These are phyloP conservation scores for Sanguinoderma infundibulare DNA, from an alignment of 1,284 basidiomycete genomes.

Conservation along the genomic window DNA sequence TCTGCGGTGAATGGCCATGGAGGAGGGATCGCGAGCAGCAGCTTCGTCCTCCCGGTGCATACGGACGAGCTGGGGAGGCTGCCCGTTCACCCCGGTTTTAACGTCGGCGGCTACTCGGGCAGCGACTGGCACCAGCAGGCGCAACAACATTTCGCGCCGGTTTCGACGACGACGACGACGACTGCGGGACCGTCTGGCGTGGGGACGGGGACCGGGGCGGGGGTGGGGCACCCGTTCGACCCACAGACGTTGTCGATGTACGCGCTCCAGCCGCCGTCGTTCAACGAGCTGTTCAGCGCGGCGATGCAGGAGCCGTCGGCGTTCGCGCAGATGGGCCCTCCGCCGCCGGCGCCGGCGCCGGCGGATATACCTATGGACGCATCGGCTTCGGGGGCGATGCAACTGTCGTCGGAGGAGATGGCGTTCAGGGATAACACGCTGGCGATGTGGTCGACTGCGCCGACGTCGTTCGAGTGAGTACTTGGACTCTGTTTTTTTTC, in stretches of 20 bases:
- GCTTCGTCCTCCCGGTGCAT: constrained; percentile 52
- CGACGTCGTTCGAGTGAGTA: constrained; percentile 38
- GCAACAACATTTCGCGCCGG: constrained; percentile 1
- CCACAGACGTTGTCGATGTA: constrained; percentile 21
- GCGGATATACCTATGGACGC: not conserved
- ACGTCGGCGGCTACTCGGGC: constrained; percentile 16
- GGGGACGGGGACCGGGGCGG: too few species aligned
- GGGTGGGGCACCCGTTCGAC: constrained; percentile 14
- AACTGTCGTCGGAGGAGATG: constrained; percentile 28
- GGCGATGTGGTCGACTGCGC: constrained; percentile 40
- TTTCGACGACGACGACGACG: not conserved
- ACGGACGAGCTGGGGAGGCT: constrained; percentile 61
- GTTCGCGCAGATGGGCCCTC: constrained; percentile 9
- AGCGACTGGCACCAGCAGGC: not conserved
- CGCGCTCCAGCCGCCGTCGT: constrained; percentile 9
- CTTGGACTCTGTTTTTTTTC: not conserved
- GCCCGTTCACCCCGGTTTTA: constrained; percentile 47
- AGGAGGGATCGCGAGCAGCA: too few species aligned
- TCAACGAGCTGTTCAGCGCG: constrained; percentile 16
- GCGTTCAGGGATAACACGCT: constrained; percentile 32
- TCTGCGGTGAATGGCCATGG: constrained; percentile 1
- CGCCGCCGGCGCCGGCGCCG: constrained; percentile 9
- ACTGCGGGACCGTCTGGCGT: not conserved
- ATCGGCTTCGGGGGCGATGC: not conserved
- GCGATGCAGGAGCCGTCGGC: constrained; percentile 6